phyloP scores from a whole-genome alignment of 1,284 basidiomycete species.

The Cystobasidium pallidum region DNA sequence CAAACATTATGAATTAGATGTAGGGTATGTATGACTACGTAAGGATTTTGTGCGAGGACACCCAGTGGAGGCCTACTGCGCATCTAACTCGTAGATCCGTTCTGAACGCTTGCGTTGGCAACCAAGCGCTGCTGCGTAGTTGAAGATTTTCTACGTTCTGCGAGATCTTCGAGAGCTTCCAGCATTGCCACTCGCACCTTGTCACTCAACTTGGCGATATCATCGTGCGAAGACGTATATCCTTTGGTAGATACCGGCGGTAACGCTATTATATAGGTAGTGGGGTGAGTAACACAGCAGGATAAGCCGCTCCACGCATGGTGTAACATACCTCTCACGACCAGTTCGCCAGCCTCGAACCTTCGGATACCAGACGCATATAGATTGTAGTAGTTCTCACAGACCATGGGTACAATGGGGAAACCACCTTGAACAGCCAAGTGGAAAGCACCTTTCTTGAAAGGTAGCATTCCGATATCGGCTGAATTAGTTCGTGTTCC shows the following conservation, averaged over 20 bases:
- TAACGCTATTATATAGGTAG: constrained; percentile 63
- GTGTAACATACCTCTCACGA: constrained; percentile 71
- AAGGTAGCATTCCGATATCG: constrained; percentile 71
- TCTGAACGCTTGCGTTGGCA: neutral
- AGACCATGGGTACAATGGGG: constrained; percentile 87
- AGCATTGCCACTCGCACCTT: constrained; percentile 75
- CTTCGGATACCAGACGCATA: constrained; percentile 56
- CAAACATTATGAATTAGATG: no score
- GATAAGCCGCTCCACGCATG: constrained; percentile 52
- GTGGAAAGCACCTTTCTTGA: constrained; percentile 99
- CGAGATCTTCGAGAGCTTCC: constrained; percentile 59
- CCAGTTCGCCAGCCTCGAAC: constrained; percentile 77
- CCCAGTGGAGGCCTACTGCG: no score
- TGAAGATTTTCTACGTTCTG: constrained; percentile 18
- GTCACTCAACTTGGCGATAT: constrained; percentile 67
- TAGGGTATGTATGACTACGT: no score
- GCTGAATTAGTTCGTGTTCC: constrained; percentile 73
- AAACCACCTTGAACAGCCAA: constrained; percentile 82
- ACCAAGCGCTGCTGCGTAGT: constrained; percentile 30
- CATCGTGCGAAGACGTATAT: constrained; percentile 63
- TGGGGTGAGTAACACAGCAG: constrained; percentile 19
- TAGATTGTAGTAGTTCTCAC: constrained; percentile 68
- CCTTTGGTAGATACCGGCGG: constrained; percentile 74
- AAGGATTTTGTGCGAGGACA: no score
- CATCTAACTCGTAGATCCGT: neutral